Conservation (phyloP, 768 basidiomycete species). For the Crucibulum laeve region DNA sequence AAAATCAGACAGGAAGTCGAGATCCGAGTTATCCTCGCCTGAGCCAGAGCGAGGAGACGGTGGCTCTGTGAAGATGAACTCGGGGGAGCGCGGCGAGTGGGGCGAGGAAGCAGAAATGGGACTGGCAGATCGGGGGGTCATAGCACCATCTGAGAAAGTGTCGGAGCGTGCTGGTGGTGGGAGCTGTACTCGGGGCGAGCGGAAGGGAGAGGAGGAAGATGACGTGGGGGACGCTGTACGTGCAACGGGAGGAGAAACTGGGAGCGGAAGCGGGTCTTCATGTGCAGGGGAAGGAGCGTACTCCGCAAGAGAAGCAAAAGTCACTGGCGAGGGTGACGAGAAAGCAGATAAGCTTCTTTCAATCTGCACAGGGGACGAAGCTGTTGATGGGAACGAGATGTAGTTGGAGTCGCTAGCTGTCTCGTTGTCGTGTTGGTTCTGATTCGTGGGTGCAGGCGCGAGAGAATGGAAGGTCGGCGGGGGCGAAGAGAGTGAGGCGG, state of each 20-base stretch:
- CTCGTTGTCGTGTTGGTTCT: not conserved
- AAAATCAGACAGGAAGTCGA: slow-evolving; percentile 1
- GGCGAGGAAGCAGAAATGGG: not conserved
- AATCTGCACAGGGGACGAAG: not conserved
- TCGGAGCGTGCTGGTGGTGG: not conserved
- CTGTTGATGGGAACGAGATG: not conserved
- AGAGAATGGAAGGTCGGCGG: not conserved
- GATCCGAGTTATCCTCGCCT: not conserved
- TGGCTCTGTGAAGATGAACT: not conserved
- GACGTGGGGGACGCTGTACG: not conserved
- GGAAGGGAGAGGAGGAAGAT: not conserved
- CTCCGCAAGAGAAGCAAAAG: too few species aligned
- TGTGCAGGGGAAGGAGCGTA: too few species aligned
- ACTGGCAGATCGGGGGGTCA: not conserved
- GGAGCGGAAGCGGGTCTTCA: too few species aligned
- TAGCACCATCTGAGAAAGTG: not conserved
- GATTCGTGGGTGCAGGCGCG: not conserved
- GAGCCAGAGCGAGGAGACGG: not conserved
- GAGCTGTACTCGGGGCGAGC: not conserved
- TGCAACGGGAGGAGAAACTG: not conserved
- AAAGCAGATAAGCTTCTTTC: not conserved
- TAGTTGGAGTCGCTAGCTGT: not conserved
- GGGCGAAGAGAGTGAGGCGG: not conserved
- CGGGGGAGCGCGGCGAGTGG: not conserved
- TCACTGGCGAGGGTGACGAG: not conserved